These are phyloP conservation scores for Fusarium globosum DNA, from an alignment of 2,329 filamentous ascomycete genomes.

Conservation along the genomic window DNA sequence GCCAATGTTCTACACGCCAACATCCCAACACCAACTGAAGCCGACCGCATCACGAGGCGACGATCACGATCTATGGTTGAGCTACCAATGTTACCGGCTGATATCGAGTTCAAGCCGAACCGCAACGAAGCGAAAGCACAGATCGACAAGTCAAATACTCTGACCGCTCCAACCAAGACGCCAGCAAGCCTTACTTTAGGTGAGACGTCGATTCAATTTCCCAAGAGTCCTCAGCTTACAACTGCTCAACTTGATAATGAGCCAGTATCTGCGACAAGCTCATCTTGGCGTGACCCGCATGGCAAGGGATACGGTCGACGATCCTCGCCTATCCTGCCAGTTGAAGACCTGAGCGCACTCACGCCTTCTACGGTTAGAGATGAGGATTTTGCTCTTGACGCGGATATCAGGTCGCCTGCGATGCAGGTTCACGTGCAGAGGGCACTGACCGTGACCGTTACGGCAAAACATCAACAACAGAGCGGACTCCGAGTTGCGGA, in stretches of 20 bases:
- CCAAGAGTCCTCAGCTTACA: not conserved
- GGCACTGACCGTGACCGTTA: slow-evolving; percentile 51
- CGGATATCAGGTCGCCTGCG: slow-evolving; percentile 63
- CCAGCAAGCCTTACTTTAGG: slow-evolving; percentile 9
- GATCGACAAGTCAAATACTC: slow-evolving; percentile 4
- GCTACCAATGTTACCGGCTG: slow-evolving; percentile 32
- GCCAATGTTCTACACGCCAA: slow-evolving; percentile 21
- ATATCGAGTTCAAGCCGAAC: slow-evolving; percentile 4
- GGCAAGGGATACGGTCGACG: slow-evolving; percentile 47
- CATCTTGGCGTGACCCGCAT: slow-evolving; percentile 11
- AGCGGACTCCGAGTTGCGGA: slow-evolving; percentile 30
- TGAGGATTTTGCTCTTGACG: slow-evolving; percentile 58
- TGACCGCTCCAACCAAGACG: not conserved
- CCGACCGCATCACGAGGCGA: slow-evolving; percentile 37
- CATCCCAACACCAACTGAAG: slow-evolving; percentile 5
- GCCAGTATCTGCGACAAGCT: slow-evolving; percentile 7
- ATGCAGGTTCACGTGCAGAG: slow-evolving; percentile 57
- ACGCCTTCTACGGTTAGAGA: slow-evolving; percentile 52
- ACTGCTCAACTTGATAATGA: slow-evolving; percentile 3
- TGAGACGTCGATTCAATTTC: slow-evolving; percentile 17
- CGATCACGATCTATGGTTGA: slow-evolving; percentile 44
- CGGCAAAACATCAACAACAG: slow-evolving; percentile 25
- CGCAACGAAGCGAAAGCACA: not conserved
- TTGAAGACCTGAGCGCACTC: slow-evolving; percentile 45
- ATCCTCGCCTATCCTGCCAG: slow-evolving; percentile 63